Base-by-base conservation (phyloP, 1,284 basidiomycete species). In the Naganishia sp. region DNA sequence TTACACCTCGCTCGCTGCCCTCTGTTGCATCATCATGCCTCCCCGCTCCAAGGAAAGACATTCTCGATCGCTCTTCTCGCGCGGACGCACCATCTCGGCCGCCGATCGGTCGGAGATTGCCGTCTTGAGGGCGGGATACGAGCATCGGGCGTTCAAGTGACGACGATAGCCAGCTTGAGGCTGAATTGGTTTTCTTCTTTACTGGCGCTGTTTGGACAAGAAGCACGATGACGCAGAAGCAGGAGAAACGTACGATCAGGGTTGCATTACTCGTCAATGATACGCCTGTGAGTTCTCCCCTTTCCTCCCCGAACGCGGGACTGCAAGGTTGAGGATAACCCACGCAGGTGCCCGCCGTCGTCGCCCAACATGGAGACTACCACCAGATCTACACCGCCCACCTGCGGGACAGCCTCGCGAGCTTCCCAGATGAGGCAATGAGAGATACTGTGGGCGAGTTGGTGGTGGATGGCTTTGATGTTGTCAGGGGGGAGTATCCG, bases 401-500 rank as follows among this genome's bases (percentile, higher is more conserved):
- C 70, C 78, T 82, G n/a, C 49, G 65, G 17, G 65, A 70, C 42
- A 73, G 77, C 18, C 71, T 81, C 4, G 68, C 66, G 1, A 63
- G 71, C 1, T 74, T 74, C 66, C 76, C 76, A 1, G 76, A 79
- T 50, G 46, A 46, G 73, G 5, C 62, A 70, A 1, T 52, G 57
- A 42, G 69, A 70, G 47, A 73, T 61, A 18, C 23, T 0, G 54
- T 61, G 0, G 58, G 68, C 3, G 75, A 79, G 54, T 72, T 84
- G 13, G 72, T 78, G 11, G 66, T 85, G 9, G 80, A 82, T 51
- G 79, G 79, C 11, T 85, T 80, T 71, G 81, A 85, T 68, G 83
- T 83, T 0, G 80, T 82, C 7, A 74, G 75, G 68, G 70, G 69
- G 53, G 77, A 82, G 65, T 82, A 81, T 53, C 84, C 84, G 0